phyloP scores from a whole-genome alignment of 2,329 filamentous ascomycete species.

The Penicillium glabrum region DNA sequence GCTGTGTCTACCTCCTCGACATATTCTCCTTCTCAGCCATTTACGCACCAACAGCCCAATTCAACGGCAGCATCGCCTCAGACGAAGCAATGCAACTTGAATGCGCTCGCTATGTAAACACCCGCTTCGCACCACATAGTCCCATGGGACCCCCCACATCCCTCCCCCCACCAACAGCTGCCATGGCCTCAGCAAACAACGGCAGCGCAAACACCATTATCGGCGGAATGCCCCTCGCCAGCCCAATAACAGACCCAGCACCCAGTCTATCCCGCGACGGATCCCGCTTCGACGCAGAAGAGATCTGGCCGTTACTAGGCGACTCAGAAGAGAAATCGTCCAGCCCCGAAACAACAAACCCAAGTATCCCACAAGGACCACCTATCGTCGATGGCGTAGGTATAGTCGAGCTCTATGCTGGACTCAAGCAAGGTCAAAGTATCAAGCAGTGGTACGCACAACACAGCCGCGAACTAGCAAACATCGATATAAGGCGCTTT shows the following conservation, averaged over 20 bases:
- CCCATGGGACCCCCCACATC: constrained; percentile 27
- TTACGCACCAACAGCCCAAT: constrained; percentile 78
- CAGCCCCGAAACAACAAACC: constrained; percentile 12
- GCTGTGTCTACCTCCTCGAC: constrained; percentile 84
- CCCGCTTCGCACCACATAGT: constrained; percentile 41
- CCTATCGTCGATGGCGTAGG: constrained; percentile 43
- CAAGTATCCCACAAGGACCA: constrained; percentile 3
- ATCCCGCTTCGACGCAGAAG: constrained; percentile 31
- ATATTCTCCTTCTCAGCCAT: constrained; percentile 93
- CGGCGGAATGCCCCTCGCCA: constrained; percentile 13
- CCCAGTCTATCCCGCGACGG: constrained; percentile 19
- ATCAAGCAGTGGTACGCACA: constrained; percentile 82
- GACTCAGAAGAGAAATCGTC: constrained; percentile 24
- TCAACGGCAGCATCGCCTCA: constrained; percentile 71
- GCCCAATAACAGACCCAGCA: constrained; percentile 22
- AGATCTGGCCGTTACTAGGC: constrained; percentile 46
- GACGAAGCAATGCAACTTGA: constrained; percentile 81
- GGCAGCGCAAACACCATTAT: constrained; percentile 20
- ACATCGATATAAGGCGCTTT: constrained; percentile 84
- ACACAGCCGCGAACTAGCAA: constrained; percentile 69
- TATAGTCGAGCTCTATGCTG: constrained; percentile 80
- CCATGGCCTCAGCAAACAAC: constrained; percentile 14
- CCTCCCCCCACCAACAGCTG: constrained; percentile 13
- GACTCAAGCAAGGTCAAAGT: constrained; percentile 78
- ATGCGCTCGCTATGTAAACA: constrained; percentile 79